phyloP scores from a whole-genome alignment of 352 stramenopile genomes.

The Pythium rishiriense region DNA sequence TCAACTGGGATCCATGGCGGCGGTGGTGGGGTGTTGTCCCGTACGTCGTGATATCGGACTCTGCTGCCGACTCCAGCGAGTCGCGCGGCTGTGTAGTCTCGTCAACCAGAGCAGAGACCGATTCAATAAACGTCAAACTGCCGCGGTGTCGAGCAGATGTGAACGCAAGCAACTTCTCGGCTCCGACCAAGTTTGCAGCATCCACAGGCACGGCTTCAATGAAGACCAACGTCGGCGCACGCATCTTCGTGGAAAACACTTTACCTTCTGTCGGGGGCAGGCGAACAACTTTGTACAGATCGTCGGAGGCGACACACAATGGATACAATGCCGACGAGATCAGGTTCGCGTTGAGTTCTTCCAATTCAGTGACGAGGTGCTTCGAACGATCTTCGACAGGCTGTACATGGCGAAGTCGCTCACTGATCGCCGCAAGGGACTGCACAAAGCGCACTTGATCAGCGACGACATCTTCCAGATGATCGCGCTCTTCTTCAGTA shows the following conservation, averaged over 20 bases:
- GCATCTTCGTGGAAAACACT: constrained; percentile 87
- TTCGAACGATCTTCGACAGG: constrained; percentile 51
- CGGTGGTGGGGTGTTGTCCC: constrained; percentile 24
- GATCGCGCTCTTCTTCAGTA: constrained; percentile 14
- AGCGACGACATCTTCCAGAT: constrained; percentile 62
- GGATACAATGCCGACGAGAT: constrained; percentile 67
- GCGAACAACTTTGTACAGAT: constrained; percentile 71
- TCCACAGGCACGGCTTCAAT: constrained; percentile 70
- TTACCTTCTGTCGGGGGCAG: constrained; percentile 77
- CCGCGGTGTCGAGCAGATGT: constrained; percentile 48
- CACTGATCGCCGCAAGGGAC: constrained; percentile 67
- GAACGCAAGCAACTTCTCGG: constrained; percentile 49
- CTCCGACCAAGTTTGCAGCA: constrained; percentile 32
- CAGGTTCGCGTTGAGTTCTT: constrained; percentile 56
- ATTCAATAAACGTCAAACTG: constrained; percentile 70
- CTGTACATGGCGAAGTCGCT: constrained; percentile 65
- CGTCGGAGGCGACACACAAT: constrained; percentile 67
- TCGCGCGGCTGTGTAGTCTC: constrained; percentile 28
- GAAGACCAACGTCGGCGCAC: constrained; percentile 75
- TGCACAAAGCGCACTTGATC: constrained; percentile 80
- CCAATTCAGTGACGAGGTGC: constrained; percentile 47
- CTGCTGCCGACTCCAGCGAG: constrained; percentile 32
- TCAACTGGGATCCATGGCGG: constrained; percentile 30
- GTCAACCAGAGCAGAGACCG: constrained; percentile 35
- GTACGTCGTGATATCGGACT: constrained; percentile 19